These are phyloP conservation scores for Musa schizocarpa DNA, from an alignment of 176 grass and related monocot species.

Conservation along the genomic window DNA sequence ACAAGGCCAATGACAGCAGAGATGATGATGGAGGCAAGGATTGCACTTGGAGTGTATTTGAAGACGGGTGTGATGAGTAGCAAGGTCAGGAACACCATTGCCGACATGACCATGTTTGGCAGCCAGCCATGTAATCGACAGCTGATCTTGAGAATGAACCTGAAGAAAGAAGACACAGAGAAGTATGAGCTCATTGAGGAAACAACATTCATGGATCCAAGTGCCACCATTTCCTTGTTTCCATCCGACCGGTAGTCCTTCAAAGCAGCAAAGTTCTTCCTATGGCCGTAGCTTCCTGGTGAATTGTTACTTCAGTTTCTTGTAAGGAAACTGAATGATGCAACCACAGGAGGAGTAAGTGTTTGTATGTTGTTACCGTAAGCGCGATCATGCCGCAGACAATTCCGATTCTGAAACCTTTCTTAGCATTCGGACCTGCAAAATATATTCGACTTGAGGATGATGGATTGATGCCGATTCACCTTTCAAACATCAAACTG, in stretches of 20 bases:
- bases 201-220: neutral
- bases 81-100: neutral
- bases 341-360: neutral
- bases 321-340: no score
- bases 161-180: neutral
- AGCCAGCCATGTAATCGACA: slow-evolving; percentile 1
- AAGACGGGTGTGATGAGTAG: neutral
- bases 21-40: slow-evolving; percentile 7
- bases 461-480: no score
- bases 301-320: neutral
- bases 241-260: neutral
- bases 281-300: neutral
- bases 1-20: slow-evolving; percentile 1
- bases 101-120: slow-evolving; percentile 3
- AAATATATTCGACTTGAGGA: no score
- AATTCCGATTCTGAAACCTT: no score
- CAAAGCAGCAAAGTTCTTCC: slow-evolving; percentile 6
- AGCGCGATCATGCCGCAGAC: no score
- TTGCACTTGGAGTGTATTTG: slow-evolving; percentile 8
- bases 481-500: no score
- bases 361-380: neutral
- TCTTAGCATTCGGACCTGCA: no score
- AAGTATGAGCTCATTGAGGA: neutral
- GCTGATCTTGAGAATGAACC: slow-evolving; percentile 8
- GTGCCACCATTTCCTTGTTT: slow-evolving; percentile 8